Conservation (phyloP, 257 asterid genomes). For the Avicennia marina region DNA sequence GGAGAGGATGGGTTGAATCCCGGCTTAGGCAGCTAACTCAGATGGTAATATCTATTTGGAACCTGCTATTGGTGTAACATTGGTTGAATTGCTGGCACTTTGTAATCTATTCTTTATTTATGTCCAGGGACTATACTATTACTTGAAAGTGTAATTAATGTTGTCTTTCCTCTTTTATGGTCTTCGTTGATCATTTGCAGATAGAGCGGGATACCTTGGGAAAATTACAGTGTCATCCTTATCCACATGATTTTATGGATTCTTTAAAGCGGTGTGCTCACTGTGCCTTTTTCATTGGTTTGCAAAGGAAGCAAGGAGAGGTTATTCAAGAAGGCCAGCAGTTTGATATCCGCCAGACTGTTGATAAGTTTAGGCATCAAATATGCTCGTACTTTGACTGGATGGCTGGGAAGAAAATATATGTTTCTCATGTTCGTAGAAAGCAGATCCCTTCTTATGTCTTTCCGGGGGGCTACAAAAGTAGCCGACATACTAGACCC, state of each 20-base stretch:
- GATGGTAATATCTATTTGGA: constrained; percentile 59
- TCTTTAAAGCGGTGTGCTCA: constrained; percentile 63
- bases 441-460: constrained; percentile 85
- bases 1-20: constrained; percentile 99
- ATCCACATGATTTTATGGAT: constrained; percentile 72
- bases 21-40: constrained; percentile 84
- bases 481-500: constrained; percentile 49
- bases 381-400: constrained; percentile 66
- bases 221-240: constrained; percentile 88
- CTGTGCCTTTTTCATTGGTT: constrained; percentile 83
- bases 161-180: constrained; percentile 8
- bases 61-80: too few species aligned
- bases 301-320: constrained; percentile 86
- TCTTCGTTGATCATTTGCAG: constrained; percentile 47
- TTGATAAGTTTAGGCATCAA: constrained; percentile 86
- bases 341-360: constrained; percentile 90
- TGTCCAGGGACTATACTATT: too few species aligned
- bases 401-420: constrained; percentile 94
- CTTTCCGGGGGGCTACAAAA: constrained; percentile 72
- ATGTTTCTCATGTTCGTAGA: constrained; percentile 83
- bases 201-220: constrained; percentile 86
- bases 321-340: constrained; percentile 83
- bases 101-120: too few species aligned
- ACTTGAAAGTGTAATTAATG: too few species aligned
- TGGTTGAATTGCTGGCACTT: too few species aligned